These are phyloP conservation scores for Malus hybrid DNA, from an alignment of 331 rosid species.

Conservation along the genomic window DNA sequence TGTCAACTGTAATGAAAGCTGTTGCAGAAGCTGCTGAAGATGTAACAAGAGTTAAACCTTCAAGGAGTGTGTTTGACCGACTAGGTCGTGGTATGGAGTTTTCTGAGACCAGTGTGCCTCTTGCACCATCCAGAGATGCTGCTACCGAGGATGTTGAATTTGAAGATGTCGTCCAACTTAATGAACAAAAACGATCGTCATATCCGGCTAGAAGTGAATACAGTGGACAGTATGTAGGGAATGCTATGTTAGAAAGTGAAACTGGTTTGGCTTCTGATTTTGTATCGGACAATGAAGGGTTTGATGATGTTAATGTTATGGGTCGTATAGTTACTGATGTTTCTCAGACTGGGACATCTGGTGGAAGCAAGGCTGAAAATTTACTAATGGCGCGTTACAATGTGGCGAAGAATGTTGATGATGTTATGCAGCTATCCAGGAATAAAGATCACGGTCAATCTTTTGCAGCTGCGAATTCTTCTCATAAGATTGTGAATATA, in stretches of 20 bases:
- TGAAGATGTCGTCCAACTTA: constrained; percentile 39
- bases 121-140: constrained; percentile 22
- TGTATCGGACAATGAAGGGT: constrained; percentile 60
- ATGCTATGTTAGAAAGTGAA: constrained; percentile 39
- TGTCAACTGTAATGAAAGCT: constrained; percentile 83
- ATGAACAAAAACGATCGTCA: constrained; percentile 30
- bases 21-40: constrained; percentile 97
- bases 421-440: constrained; percentile 22
- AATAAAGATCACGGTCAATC: constrained; percentile 43
- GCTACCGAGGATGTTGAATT: constrained; percentile 21
- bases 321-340: constrained; percentile 32
- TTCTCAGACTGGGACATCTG: constrained; percentile 46
- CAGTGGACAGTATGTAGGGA: constrained; percentile 34
- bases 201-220: constrained; percentile 32
- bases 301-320: constrained; percentile 34
- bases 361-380: constrained; percentile 44
- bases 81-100: constrained; percentile 54
- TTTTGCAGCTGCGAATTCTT: constrained; percentile 35
- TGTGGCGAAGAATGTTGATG: constrained; percentile 46
- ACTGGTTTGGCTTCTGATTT: constrained; percentile 56
- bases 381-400: constrained; percentile 36
- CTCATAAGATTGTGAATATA: constrained; percentile 56
- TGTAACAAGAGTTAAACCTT: constrained; percentile 59
- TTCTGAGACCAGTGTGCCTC: constrained; percentile 27
- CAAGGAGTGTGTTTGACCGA: constrained; percentile 89